Base-by-base conservation (phyloP, 768 basidiomycete genomes). In the Termitomyces sp. region DNA sequence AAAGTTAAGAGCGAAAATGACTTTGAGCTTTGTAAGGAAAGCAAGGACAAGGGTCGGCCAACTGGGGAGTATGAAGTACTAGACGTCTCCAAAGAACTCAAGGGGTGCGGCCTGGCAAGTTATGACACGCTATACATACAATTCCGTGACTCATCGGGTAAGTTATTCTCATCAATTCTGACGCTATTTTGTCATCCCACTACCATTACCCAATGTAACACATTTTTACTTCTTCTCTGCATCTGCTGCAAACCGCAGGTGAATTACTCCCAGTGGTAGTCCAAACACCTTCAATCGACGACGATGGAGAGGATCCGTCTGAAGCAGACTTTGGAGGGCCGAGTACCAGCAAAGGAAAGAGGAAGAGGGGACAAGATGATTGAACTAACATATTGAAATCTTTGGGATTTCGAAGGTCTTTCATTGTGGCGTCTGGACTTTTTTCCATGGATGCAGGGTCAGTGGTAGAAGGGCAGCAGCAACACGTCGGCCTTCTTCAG, bases 401-500 rank as follows among this genome's bases (percentile, higher is more conserved):
- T 11, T 26, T 21, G 34, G 54, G 35, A 21, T 14, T 12, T 40
- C 2, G 12, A 40, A 45, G 45, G 51, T 2, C 32, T 42, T 47
- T 56, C 22, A 54, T 59, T 21, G 41, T 42, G 57, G 53, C 32
- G 56, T 30, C 53, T 60, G 58, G 41, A 65, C 58, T 64, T 74
- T 78, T 43, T 69, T 67, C 88, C 87, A 88, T n/a, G 68, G 43
- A 34, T 72, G 74, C 42, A 78, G 76, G 7, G 73, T 69, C 17
- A 85, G 60, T 4, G 94, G 93, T 19, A 95, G 75, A n/a, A 97
- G 70, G 2, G 94, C 95, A 14, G 91, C 94, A 40, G 93, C 91
- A 12, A 98, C 92, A 24, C 88, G 85, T 51, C 96, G 77, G 7
- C 96, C 96, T 71, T 99, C 96, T 68, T 99, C 96, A 0, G 88